Conservation (phyloP, 2,329 filamentous ascomycete genomes). For the Pseudogymnoascus sp. region DNA sequence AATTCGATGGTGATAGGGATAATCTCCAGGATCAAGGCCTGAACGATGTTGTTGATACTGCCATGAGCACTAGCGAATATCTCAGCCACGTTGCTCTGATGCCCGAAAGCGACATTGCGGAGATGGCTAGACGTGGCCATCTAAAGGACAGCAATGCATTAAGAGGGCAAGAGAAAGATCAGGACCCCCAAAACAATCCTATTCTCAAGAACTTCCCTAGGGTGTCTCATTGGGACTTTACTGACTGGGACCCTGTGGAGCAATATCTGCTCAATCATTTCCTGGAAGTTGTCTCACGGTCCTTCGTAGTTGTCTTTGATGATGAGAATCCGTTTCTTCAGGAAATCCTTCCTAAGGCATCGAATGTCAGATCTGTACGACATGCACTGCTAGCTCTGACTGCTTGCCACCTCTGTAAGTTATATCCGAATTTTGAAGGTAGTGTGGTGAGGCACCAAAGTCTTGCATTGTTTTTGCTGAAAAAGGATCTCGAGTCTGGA, state of each 20-base stretch:
- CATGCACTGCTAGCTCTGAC: conserved; percentile 8
- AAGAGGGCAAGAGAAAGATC: neutral
- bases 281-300: conserved; percentile 6
- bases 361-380: neutral
- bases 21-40: neutral
- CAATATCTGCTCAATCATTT: conserved; percentile 10
- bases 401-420: conserved; percentile 8
- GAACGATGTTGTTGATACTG: neutral
- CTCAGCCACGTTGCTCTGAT: conserved; percentile 6
- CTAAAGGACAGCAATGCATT: conserved; percentile 6
- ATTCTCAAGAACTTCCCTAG: neutral
- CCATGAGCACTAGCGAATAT: neutral
- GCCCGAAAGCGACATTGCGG: neutral
- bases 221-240: neutral
- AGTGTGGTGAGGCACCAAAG: conserved; percentile 5
- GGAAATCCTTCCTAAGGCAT: conserved; percentile 8
- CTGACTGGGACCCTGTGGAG: neutral
- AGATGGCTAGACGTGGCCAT: conserved; percentile 2
- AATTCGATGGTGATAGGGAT: neutral
- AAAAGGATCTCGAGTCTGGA: neutral
- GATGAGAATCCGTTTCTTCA: conserved; percentile 8
- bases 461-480: conserved; percentile 2
- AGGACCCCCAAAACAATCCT: neutral
- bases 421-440: conserved; percentile 10
- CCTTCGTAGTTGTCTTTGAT: conserved; percentile 7